Conservation (phyloP, 495 filamentous ascomycete genomes). For the Patellaria atrata region DNA sequence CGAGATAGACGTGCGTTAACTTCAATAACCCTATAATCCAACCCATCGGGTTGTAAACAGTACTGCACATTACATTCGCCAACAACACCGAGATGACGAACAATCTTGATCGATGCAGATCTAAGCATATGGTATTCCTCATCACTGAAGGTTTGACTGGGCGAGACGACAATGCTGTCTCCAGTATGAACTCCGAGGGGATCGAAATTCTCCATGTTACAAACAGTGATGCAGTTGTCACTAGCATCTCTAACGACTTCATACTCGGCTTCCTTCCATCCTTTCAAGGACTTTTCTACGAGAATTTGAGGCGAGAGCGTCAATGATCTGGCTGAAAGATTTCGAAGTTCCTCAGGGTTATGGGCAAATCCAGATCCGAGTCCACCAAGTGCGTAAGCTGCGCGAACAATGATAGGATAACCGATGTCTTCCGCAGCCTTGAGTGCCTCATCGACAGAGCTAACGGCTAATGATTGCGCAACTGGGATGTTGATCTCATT, state of each 20-base stretch:
- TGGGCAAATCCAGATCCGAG: conserved; percentile 94
- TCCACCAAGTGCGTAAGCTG: conserved; percentile 89
- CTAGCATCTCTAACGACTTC: conserved; percentile 91
- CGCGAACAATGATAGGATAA: conserved; percentile 94
- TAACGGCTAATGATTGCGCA: conserved; percentile 84
- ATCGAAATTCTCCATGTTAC: conserved; percentile 99
- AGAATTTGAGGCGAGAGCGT: conserved; percentile 94
- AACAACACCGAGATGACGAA: conserved; percentile 90
- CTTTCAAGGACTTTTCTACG: conserved; percentile 98
- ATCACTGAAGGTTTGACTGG: conserved; percentile 90
- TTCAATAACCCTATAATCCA: conserved; percentile 97
- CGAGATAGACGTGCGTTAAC: conserved; percentile 94
- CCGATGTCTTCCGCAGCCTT: conserved; percentile 73
- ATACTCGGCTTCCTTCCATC: conserved; percentile 99
- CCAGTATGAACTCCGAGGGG: conserved; percentile 96
- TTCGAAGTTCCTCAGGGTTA: conserved; percentile 81
- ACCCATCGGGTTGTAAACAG: conserved; percentile 88
- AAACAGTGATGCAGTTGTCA: conserved; percentile 98
- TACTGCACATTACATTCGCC: conserved; percentile 99
- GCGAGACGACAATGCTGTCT: conserved; percentile 96
- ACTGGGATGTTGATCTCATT: conserved; percentile 95
- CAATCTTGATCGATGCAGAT: conserved; percentile 96
- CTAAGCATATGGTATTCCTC: conserved; percentile 99
- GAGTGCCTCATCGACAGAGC: conserved; percentile 79
- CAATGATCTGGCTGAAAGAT: conserved; percentile 82